These are phyloP conservation scores for Rosa rugosa DNA, from an alignment of 306 rosid genomes.

Conservation along the genomic window DNA sequence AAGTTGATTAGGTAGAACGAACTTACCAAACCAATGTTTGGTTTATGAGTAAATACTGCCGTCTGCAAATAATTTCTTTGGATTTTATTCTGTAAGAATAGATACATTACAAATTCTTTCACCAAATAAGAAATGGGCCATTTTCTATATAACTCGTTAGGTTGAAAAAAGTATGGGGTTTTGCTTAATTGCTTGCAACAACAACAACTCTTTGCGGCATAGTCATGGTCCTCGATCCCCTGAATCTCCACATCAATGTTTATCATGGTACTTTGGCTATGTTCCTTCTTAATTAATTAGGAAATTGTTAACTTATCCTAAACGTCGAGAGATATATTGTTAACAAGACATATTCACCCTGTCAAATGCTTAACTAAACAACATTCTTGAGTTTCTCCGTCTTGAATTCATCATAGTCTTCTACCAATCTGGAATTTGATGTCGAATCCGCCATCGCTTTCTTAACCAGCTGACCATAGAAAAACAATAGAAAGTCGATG, in stretches of 20 bases:
- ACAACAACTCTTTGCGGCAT: too few relatives aligned
- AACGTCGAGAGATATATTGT: too few relatives aligned
- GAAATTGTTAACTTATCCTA: too few relatives aligned
- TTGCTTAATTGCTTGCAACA: too few relatives aligned
- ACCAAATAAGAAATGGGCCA: neutral
- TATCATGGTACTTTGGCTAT: too few relatives aligned
- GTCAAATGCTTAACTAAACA: neutral
- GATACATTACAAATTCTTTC: neutral
- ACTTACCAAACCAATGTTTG: too few relatives aligned
- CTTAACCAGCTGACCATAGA: conserved; percentile 38
- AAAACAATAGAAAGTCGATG: neutral
- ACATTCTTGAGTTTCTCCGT: conserved; percentile 24
- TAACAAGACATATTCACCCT: too few relatives aligned
- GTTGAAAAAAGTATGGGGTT: neutral
- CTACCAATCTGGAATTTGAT: conserved; percentile 30
- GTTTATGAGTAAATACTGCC: too few relatives aligned
- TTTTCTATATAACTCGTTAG: neutral
- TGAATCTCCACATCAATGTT: too few relatives aligned
- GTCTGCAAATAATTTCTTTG: neutral
- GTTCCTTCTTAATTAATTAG: too few relatives aligned
- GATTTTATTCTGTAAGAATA: neutral
- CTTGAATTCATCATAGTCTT: conserved; percentile 49
- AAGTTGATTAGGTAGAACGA: neutral
- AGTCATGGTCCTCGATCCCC: too few relatives aligned
- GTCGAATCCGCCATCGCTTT: conserved; percentile 30